A percentile compares a stretch with the other conserved stretches of the same genome.
phyloP scores from a whole-genome alignment of 495 filamentous ascomycete genomes.

The Neurospora sp. region DNA sequence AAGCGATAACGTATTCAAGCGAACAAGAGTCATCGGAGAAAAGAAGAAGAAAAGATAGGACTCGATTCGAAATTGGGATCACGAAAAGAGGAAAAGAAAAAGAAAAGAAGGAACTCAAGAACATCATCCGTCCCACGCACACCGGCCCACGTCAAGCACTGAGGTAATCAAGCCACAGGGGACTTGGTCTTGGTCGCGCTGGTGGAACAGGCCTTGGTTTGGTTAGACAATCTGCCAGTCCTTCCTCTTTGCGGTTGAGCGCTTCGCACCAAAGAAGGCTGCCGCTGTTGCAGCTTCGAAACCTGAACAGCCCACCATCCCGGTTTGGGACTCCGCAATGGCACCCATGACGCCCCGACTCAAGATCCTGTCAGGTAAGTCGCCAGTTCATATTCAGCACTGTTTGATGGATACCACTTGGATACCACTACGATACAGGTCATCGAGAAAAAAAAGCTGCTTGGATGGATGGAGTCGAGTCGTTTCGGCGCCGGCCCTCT shows the following conservation, averaged over 20 bases:
- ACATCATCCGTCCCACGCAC: background rate
- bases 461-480: background rate
- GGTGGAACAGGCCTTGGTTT: background rate
- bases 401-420: slow-evolving; percentile 5
- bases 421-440: background rate
- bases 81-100: background rate
- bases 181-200: background rate
- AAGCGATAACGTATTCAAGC: background rate
- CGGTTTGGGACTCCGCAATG: slow-evolving; percentile 35
- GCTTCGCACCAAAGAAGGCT: slow-evolving; percentile 17
- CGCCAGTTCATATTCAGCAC: slow-evolving; percentile 11
- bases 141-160: background rate
- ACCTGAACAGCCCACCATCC: slow-evolving; percentile 31
- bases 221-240: background rate
- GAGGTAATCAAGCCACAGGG: background rate
- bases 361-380: slow-evolving; percentile 45
- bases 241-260: slow-evolving; percentile 17
- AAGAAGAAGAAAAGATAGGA: background rate
- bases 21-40: background rate
- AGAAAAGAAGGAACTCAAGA: background rate
- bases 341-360: slow-evolving; percentile 43
- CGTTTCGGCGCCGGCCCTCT: background rate
- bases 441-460: background rate
- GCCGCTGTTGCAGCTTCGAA: slow-evolving; percentile 23
- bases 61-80: background rate